These are phyloP conservation scores for Penicillium sp. DNA, from an alignment of 2,329 filamentous ascomycete species.

Conservation along the genomic window DNA sequence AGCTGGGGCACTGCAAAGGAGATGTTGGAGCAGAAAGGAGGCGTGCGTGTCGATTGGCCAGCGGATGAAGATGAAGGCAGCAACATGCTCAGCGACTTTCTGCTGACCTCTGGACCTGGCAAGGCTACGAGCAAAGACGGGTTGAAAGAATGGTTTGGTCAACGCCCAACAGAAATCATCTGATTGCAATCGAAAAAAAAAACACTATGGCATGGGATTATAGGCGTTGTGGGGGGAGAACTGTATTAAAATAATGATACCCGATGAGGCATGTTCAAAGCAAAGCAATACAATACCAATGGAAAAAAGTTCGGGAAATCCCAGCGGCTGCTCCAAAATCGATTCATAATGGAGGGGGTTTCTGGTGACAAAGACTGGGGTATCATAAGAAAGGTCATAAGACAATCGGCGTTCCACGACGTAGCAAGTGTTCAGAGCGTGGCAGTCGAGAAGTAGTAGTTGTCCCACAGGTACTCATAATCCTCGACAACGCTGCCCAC, in stretches of 20 bases:
- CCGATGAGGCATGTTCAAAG: conserved; percentile 7
- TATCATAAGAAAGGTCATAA: conserved; percentile 16
- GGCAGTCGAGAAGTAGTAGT: conserved; percentile 80
- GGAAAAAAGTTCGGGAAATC: conserved; percentile 7
- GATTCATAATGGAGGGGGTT: conserved; percentile 5
- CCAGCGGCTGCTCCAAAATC: not conserved
- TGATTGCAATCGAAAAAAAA: conserved; percentile 38
- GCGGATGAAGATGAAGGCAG: conserved; percentile 60
- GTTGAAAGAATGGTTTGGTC: conserved; percentile 74
- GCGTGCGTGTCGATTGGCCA: conserved; percentile 78
- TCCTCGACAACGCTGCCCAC: conserved; percentile 84
- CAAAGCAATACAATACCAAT: conserved; percentile 8
- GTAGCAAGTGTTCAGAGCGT: conserved; percentile 37
- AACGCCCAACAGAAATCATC: conserved; percentile 63
- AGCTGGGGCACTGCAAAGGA: conserved; percentile 96
- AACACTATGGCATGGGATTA: conserved; percentile 7
- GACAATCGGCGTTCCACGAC: not conserved
- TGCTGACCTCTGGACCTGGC: conserved; percentile 41
- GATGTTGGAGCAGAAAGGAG: conserved; percentile 71
- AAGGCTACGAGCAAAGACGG: conserved; percentile 59
- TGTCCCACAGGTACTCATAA: conserved; percentile 97
- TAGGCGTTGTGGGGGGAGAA: conserved; percentile 14
- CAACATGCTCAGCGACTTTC: conserved; percentile 70
- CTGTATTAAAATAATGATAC: conserved; percentile 24
- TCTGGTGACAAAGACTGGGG: conserved; percentile 8